Evolutionary conservation across 2,329 filamentous ascomycete species (phyloP).

Genomic region (Sphaerulina musiva): DNA sequence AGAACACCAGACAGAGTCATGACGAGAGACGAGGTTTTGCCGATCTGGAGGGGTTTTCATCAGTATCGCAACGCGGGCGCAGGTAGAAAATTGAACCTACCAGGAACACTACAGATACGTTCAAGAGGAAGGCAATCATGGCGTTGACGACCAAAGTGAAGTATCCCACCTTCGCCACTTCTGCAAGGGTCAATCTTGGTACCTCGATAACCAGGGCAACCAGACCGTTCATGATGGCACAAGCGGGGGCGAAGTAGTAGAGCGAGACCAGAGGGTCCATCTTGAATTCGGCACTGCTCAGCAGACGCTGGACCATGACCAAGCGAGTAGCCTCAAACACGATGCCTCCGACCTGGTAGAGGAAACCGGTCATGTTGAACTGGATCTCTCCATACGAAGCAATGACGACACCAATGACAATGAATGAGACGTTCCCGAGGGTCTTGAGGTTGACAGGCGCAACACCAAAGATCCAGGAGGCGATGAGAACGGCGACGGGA

Average conservation of each 20-base stretch:
- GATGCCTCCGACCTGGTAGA: conserved; percentile 73
- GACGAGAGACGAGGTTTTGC: conserved; percentile 78
- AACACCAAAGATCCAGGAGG: conserved; percentile 81
- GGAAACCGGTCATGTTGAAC: conserved; percentile 73
- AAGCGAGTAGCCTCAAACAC: conserved; percentile 75
- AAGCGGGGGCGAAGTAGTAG: conserved; percentile 84
- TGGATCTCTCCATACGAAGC: conserved; percentile 93
- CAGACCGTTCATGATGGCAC: conserved; percentile 71
- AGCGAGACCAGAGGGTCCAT: conserved; percentile 85
- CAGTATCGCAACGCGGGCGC: neutral
- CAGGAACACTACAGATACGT: conserved; percentile 79
- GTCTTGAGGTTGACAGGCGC: conserved; percentile 77
- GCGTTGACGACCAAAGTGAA: conserved; percentile 70
- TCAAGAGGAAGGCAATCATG: conserved; percentile 70
- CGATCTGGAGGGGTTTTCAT: conserved; percentile 53
- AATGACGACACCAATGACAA: conserved; percentile 89
- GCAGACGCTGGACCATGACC: conserved; percentile 75
- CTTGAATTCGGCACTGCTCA: conserved; percentile 80
- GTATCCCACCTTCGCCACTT: conserved; percentile 67
- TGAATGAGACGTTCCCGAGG: conserved; percentile 87
- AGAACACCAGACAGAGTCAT: conserved; percentile 82
- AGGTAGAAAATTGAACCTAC: conserved; percentile 47
- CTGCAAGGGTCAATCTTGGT: conserved; percentile 59
- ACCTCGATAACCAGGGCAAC: conserved; percentile 70
- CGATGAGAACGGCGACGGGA: conserved; percentile 83